Base-by-base conservation (phyloP, 2,329 filamentous ascomycete species). In the Fusarium pilosicola region DNA sequence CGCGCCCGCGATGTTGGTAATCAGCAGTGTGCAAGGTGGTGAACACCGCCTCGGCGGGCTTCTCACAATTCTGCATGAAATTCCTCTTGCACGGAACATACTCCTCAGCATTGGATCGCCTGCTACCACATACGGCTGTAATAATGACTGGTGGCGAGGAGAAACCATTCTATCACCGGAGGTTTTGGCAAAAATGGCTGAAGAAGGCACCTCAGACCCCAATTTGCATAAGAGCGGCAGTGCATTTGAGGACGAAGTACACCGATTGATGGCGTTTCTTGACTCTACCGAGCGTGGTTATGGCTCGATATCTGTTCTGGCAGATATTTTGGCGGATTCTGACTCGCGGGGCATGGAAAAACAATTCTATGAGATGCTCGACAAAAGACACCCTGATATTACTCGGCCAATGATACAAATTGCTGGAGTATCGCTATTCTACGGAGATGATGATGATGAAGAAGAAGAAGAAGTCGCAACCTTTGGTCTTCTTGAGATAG, bases 221-320 rank as follows among this genome's bases (percentile, higher is more conserved):
- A 62, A 36, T 26, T 24, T 48, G 26, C 56, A 73, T 64, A 34
- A 80, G 79, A 39, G 60, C 74, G 38, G 80, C 79, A 54, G 79
- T 18, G 79, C 84, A 24, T 83, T 89, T 65, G 80, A 83, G 58
- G 84, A 89, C 30, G 90, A 92, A 77, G 73, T 91, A 5, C 90
- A 91, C 73, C 88, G 90, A 20, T 79, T 92, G 10, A 86, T 92
- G 83, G 90, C 89, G 15, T 91, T 92, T 69, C 83, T 92, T 7
- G 90, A 92, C 64, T 82, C 80, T 15, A 90, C 89, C 0, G 87
- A 91, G 32, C 85, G 90, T 48, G 87, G 86, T 48, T 91, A 91
- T 71, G 90, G 88, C 20, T 88, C 87, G 1, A 85, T 85, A 28
- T 87, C 89, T 62, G 81, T 83, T 10, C 79, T 91, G 11, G 78